A percentile compares a stretch with the other conserved stretches of the same genome.
Conservation (phyloP, 2,329 filamentous ascomycete species). For the Fusarium compactum region DNA sequence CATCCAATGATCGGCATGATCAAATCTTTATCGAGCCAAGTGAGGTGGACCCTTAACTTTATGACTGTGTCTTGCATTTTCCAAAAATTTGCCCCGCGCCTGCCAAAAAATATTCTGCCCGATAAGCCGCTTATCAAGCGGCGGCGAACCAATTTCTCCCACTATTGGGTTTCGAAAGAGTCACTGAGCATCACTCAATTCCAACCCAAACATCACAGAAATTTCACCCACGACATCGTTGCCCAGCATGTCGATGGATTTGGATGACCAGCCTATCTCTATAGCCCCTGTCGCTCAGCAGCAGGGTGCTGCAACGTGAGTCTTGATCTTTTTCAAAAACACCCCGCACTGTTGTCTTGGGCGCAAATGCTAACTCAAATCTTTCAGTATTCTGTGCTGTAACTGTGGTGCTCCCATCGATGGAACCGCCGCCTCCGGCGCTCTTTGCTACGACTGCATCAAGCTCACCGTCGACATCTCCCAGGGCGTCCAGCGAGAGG, state of each 20-base stretch:
- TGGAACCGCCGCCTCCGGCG: slow-evolving; percentile 85
- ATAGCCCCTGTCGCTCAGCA: slow-evolving; percentile 51
- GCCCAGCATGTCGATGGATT: slow-evolving; percentile 57
- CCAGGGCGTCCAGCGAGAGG: slow-evolving; percentile 89
- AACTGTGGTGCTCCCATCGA: slow-evolving; percentile 98
- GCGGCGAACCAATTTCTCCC: slow-evolving; percentile 54
- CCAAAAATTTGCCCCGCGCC: slow-evolving; percentile 43
- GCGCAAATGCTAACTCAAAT: slow-evolving; percentile 28
- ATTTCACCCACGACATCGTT: slow-evolving; percentile 30
- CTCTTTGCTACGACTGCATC: slow-evolving; percentile 95
- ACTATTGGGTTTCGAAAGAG: slow-evolving; percentile 41
- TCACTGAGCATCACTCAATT: slow-evolving; percentile 39
- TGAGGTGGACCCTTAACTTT: slow-evolving; percentile 40
- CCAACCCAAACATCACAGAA: slow-evolving; percentile 31
- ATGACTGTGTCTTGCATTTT: slow-evolving; percentile 28
- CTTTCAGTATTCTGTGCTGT: slow-evolving; percentile 82
- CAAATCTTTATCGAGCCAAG: slow-evolving; percentile 21
- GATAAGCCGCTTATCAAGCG: slow-evolving; percentile 56
- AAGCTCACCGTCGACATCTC: slow-evolving; percentile 96
- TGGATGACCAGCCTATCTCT: slow-evolving; percentile 58
- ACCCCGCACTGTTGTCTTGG: slow-evolving; percentile 34
- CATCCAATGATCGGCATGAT: slow-evolving; percentile 31
- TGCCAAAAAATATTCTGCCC: slow-evolving; percentile 40
- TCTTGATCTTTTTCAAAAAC: slow-evolving; percentile 17
- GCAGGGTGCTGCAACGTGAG: slow-evolving; percentile 57